phyloP scores from a whole-genome alignment of 805 yeast genomes.

The Tetrapisispora iriomotensis region DNA sequence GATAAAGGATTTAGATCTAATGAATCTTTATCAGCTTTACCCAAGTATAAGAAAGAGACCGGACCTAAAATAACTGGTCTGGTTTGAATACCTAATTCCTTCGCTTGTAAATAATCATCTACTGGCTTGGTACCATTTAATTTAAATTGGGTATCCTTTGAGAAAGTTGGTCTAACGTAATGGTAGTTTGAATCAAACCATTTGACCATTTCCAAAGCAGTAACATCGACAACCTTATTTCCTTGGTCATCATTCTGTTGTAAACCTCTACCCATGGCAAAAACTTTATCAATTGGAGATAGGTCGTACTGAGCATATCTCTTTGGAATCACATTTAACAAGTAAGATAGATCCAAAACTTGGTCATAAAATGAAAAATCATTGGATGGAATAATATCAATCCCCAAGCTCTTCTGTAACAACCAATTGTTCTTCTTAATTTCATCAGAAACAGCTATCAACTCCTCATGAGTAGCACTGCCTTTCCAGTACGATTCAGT shows the following conservation, averaged over 20 bases:
- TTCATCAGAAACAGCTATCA: conserved; percentile 86
- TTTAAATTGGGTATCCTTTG: conserved; percentile 90
- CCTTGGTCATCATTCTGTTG: conserved; percentile 87
- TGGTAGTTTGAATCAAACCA: conserved; percentile 99
- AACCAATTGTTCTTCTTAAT: conserved; percentile 96
- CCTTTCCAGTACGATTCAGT: conserved; percentile 99
- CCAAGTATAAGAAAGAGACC: conserved; percentile 85
- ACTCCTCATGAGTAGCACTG: conserved; percentile 77
- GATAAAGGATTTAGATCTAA: conserved; percentile 89
- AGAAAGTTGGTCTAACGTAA: conserved; percentile 98
- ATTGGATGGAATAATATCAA: conserved; percentile 92
- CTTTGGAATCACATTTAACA: conserved; percentile 94
- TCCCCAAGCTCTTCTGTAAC: conserved; percentile 94
- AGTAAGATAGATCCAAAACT: conserved; percentile 80
- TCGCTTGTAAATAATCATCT: conserved; percentile 96
- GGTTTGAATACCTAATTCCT: conserved; percentile 89
- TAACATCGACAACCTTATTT: conserved; percentile 83
- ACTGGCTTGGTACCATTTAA: conserved; percentile 94
- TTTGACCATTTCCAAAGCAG: conserved; percentile 99
- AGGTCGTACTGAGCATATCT: conserved; percentile 90
- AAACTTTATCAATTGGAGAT: conserved; percentile 81
- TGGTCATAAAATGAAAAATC: conserved; percentile 98
- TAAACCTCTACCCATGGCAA: conserved; percentile 99
- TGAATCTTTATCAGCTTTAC: conserved; percentile 98
- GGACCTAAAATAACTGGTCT: conserved; percentile 98